Conservation (phyloP, 768 basidiomycete genomes). For the Trametes sanguinea region DNA sequence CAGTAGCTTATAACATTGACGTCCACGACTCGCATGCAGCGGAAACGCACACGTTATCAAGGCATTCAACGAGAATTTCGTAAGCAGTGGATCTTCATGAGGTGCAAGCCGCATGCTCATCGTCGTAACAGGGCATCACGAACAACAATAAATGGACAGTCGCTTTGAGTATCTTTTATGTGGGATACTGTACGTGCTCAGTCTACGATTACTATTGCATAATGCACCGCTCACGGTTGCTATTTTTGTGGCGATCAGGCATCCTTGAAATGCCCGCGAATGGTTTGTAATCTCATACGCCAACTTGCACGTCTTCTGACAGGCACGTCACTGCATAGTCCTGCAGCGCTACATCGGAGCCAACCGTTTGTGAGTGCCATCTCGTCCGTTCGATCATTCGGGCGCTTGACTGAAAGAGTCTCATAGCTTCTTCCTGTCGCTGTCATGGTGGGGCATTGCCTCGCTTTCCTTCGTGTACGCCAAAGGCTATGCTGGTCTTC, state of each 20-base stretch:
- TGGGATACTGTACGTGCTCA: constrained; percentile 52
- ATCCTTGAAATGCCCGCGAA: constrained; percentile 61
- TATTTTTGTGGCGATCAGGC: constrained; percentile 32
- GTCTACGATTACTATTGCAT: no score
- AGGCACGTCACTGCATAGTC: constrained; percentile 34
- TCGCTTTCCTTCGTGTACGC: constrained; percentile 57
- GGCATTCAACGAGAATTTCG: constrained; percentile 55
- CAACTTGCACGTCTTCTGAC: neutral
- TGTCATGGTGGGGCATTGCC: constrained; percentile 54
- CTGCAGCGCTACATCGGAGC: constrained; percentile 59
- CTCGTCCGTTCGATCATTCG: neutral
- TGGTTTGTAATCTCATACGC: constrained; percentile 31
- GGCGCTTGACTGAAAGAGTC: neutral
- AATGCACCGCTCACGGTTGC: neutral
- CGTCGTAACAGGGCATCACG: constrained; percentile 44
- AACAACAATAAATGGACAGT: constrained; percentile 58
- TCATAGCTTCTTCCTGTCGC: constrained; percentile 53
- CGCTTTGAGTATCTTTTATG: constrained; percentile 59
- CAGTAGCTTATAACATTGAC: neutral
- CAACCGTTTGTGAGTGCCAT: constrained; percentile 49
- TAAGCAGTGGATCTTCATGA: constrained; percentile 29
- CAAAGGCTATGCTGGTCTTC: constrained; percentile 51
- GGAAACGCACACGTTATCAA: constrained; percentile 57
- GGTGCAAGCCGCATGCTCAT: neutral
- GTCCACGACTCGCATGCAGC: constrained; percentile 29